Evolutionary conservation across 2,329 filamentous ascomycete genomes (phyloP).

Genomic region (Curvularia hawaiiensis): DNA sequence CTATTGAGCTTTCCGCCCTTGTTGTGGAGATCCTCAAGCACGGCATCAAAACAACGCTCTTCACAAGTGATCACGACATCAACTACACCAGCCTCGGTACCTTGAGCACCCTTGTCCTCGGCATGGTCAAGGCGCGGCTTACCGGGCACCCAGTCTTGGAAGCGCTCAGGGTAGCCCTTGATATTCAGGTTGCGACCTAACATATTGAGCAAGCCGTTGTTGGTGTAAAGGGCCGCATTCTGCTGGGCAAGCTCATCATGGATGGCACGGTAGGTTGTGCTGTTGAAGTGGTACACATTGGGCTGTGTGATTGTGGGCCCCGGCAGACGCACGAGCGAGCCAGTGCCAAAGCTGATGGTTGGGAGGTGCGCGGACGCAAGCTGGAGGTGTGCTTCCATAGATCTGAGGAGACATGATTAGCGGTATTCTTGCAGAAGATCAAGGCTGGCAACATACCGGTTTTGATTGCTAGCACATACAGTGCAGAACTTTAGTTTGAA

Average conservation of each 20-base stretch:
- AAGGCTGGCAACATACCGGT: constrained; percentile 67
- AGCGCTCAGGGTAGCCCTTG: constrained; percentile 95
- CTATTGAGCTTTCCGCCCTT: constrained; percentile 86
- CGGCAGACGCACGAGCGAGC: constrained; percentile 89
- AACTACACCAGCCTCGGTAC: constrained; percentile 86
- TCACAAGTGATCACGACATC: constrained; percentile 98
- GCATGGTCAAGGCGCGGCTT: constrained; percentile 75
- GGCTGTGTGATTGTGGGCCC: constrained; percentile 90
- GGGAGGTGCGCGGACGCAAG: constrained; percentile 83
- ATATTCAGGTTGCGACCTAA: constrained; percentile 87
- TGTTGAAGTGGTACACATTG: constrained; percentile 98
- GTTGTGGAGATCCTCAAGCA: constrained; percentile 88
- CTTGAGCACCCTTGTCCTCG: constrained; percentile 75
- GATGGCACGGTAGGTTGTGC: constrained; percentile 92
- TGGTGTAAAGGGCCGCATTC: constrained; percentile 83
- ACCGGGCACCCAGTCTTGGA: constrained; percentile 96
- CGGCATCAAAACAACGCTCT: constrained; percentile 97
- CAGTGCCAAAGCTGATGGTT: constrained; percentile 98
- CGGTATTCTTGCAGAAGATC: not conserved
- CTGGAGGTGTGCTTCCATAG: constrained; percentile 99
- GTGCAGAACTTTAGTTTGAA: constrained; percentile 97
- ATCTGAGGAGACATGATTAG: constrained; percentile 55
- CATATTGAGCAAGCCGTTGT: constrained; percentile 96
- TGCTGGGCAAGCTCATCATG: constrained; percentile 88
- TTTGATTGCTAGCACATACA: constrained; percentile 98